Conservation (phyloP, 805 yeast species). For the Metschnikowia dekortorum region DNA sequence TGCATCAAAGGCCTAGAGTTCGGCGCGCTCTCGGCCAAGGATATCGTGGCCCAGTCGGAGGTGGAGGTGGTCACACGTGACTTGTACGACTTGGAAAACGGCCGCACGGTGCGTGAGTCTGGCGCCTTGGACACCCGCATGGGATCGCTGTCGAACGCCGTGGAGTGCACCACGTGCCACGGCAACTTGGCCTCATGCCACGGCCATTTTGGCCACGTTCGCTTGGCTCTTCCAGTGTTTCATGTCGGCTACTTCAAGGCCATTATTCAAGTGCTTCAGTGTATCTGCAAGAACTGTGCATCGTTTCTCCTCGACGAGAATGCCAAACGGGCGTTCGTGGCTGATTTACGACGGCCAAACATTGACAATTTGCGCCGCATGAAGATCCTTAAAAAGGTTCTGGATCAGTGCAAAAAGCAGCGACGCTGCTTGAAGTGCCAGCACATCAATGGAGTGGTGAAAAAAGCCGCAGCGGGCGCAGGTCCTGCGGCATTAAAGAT, state of each 20-base stretch:
- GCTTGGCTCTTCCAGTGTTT: slow-evolving; percentile 91
- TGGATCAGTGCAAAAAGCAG: slow-evolving; percentile 94
- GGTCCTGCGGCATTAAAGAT: slow-evolving; percentile 93
- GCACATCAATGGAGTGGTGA: slow-evolving; percentile 92
- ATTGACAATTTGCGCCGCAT: slow-evolving; percentile 88
- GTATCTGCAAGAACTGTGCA: slow-evolving; percentile 88
- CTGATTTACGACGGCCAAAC: slow-evolving; percentile 82
- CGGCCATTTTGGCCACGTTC: slow-evolving; percentile 96
- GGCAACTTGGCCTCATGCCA: slow-evolving; percentile 92
- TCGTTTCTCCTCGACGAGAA: slow-evolving; percentile 68
- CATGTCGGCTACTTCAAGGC: slow-evolving; percentile 97
- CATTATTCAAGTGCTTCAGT: slow-evolving; percentile 80
- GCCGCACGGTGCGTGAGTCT: slow-evolving; percentile 70
- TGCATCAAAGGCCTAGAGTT: slow-evolving; percentile 86
- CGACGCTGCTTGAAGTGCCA: slow-evolving; percentile 86
- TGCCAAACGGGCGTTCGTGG: slow-evolving; percentile 60
- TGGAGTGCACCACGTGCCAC: slow-evolving; percentile 86
- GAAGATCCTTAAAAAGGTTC: slow-evolving; percentile 75
- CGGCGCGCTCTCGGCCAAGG: slow-evolving; percentile 88
- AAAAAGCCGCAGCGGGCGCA: slow-evolving; percentile 88
- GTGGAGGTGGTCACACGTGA: slow-evolving; percentile 91
- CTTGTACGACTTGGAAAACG: slow-evolving; percentile 84
- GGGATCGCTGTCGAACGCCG: slow-evolving; percentile 90
- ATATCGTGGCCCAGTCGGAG: slow-evolving; percentile 88
- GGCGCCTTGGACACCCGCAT: slow-evolving; percentile 91